A percentile compares a stretch with the other conserved stretches of the same genome.
Conservation (phyloP, 2,329 filamentous ascomycete species). For the Parastagonospora nodorum region DNA sequence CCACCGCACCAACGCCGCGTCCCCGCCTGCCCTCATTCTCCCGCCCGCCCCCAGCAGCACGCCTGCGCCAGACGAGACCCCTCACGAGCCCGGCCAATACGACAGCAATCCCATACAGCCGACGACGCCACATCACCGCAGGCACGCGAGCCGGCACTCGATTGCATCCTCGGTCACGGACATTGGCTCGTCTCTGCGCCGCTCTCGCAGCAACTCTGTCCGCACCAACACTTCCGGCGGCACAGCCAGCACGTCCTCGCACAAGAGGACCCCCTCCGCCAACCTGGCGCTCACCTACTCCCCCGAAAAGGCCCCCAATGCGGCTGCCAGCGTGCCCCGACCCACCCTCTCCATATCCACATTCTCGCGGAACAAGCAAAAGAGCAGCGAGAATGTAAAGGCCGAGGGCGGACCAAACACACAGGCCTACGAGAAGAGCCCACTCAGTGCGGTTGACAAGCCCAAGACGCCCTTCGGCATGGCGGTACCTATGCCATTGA, state of each 20-base stretch:
- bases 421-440: conserved; percentile 36
- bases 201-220: conserved; percentile 48
- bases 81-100: conserved; percentile 25
- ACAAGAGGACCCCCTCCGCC: conserved; percentile 41
- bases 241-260: conserved; percentile 37
- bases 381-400: conserved; percentile 42
- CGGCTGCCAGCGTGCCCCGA: conserved; percentile 28
- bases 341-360: conserved; percentile 47
- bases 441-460: conserved; percentile 39
- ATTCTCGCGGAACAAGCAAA: conserved; percentile 43
- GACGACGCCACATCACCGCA: conserved; percentile 34
- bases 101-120: conserved; percentile 19
- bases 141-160: conserved; percentile 36
- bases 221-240: conserved; percentile 42
- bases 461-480: conserved; percentile 43
- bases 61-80: conserved; percentile 9
- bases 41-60: conserved; percentile 2
- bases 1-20: conserved; percentile 1
- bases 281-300: conserved; percentile 44
- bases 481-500: conserved; percentile 30
- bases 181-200: conserved; percentile 45
- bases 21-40: conserved; percentile 11
- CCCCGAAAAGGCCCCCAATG: conserved; percentile 37
- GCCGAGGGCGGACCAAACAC: conserved; percentile 10
- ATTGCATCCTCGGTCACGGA: conserved; percentile 45